phyloP scores from a whole-genome alignment of 257 asterid genomes.

The Nicotiana paniculata region DNA sequence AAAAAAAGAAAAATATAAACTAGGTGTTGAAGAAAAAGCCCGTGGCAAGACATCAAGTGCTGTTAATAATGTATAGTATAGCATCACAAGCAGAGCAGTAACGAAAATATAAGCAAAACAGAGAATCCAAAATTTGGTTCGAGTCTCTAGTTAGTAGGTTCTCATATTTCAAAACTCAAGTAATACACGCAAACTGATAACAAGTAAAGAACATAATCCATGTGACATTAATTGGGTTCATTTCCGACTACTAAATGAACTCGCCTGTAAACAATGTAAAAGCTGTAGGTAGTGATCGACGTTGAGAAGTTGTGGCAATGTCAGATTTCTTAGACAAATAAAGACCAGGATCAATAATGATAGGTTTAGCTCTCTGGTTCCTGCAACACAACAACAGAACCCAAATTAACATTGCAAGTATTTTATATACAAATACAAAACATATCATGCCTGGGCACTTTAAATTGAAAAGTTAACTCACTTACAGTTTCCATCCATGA shows the following conservation, averaged over 20 bases:
- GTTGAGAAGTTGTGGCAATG: slow-evolving; percentile 79
- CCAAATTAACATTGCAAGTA: not conserved
- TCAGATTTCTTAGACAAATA: slow-evolving; percentile 89
- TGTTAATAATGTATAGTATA: not conserved
- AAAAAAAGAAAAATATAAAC: not conserved
- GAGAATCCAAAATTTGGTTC: not conserved
- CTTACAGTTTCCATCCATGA: slow-evolving; percentile 97
- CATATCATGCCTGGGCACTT: not conserved
- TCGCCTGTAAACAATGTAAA: slow-evolving; percentile 86
- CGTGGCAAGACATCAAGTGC: not conserved
- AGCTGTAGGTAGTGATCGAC: slow-evolving; percentile 84
- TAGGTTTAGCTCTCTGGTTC: slow-evolving; percentile 92
- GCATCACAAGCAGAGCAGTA: not conserved
- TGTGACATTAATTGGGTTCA: not conserved
- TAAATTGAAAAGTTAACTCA: slow-evolving; percentile 4
- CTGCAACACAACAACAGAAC: slow-evolving; percentile 33
- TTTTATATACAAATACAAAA: not conserved
- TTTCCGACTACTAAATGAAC: not conserved
- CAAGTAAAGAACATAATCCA: not conserved
- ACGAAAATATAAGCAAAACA: not conserved
- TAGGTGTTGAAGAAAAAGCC: not conserved
- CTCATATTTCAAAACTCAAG: not conserved
- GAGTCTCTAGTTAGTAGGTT: not conserved
- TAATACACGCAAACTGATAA: not conserved
- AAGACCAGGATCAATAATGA: slow-evolving; percentile 89